Evolutionary conservation across 495 filamentous ascomycete genomes (phyloP).

Genomic region (Durotheca rogersii): DNA sequence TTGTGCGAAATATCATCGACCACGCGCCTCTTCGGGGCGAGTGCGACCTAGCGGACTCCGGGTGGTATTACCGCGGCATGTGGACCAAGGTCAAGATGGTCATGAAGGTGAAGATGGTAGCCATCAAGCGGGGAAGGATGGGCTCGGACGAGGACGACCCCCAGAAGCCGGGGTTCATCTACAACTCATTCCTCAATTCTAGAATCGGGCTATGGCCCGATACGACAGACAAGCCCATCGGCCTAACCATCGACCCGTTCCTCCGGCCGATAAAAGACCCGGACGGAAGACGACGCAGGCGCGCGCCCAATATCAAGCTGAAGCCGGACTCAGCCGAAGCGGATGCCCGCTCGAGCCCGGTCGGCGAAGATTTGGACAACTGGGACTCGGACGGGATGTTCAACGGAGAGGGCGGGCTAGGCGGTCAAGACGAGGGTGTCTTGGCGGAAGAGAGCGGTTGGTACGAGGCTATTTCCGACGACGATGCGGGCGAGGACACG

Average conservation of each 20-base stretch:
- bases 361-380: not conserved
- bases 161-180: slow-evolving; percentile 31
- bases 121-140: slow-evolving; percentile 46
- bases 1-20: slow-evolving; percentile 57
- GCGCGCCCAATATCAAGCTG: not conserved
- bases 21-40: slow-evolving; percentile 45
- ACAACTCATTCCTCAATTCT: slow-evolving; percentile 30
- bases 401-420: slow-evolving; percentile 4
- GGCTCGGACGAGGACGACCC: slow-evolving; percentile 55
- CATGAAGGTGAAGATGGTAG: slow-evolving; percentile 78
- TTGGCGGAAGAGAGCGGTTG: slow-evolving; percentile 1
- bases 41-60: slow-evolving; percentile 63
- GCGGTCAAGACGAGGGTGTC: not conserved
- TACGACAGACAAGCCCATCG: slow-evolving; percentile 28
- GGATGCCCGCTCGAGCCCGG: not conserved
- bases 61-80: slow-evolving; percentile 79
- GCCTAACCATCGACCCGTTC: slow-evolving; percentile 30
- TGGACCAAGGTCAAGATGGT: slow-evolving; percentile 78
- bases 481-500: slow-evolving; percentile 4
- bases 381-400: not conserved
- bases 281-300: slow-evolving; percentile 12
- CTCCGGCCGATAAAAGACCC: slow-evolving; percentile 31
- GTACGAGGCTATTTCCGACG: slow-evolving; percentile 4
- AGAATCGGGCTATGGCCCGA: slow-evolving; percentile 28
- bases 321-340: not conserved